Base-by-base conservation (phyloP, 1,284 basidiomycete species). In the Ganoderma resinaceum region DNA sequence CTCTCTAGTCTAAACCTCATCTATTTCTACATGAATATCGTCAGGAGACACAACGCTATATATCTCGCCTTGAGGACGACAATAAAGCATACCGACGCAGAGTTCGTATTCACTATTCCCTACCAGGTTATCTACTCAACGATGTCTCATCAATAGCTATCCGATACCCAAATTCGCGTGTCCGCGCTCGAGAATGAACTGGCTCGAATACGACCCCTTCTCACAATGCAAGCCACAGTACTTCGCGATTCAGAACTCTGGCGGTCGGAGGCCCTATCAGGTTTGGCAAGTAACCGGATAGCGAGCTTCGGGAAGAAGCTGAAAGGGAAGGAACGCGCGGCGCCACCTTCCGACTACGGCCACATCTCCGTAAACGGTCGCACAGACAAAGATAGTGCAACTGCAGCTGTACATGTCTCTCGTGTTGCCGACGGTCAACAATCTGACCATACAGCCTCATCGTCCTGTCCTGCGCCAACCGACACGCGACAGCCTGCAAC, bases 31-130 rank as follows among this genome's bases (percentile, higher is more conserved):
- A 38, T 40, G 16, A 6, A 14, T 42, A 31, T 23, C 31, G 23
- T 11, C 69, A 91, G 88, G 88, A 89, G 64, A 72, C 82, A 18
- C 88, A 87, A 64, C 84, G 85, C 29, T 78, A 85, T 52, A 82
- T 83, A 33, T 75, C 80, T 1, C 76, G 76, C 16, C 80, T 85
- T 29, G 85, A 87, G 73, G 79, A 85, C 20, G 90, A 91, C 65
- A 90, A 89, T 66, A 84, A 83, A 66, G 73, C 78, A 23, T 81
- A 90, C 33, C 85, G 86, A 42, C 84, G 86, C 66, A 88, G 86
- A 79, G 90, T 90, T 68, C 38, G 78, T 75, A 12, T 26, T 26
- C 23, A 49, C 26, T 40, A 66, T 31, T 65, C 52, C 73, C 20
- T 35, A 3, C 18, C 31, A 49, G 46, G n/a, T 66, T 46, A 61